A percentile compares a stretch with the other conserved stretches of the same genome.
phyloP scores from a whole-genome alignment of 257 asterid genomes.

The Fraxinus anomala region DNA sequence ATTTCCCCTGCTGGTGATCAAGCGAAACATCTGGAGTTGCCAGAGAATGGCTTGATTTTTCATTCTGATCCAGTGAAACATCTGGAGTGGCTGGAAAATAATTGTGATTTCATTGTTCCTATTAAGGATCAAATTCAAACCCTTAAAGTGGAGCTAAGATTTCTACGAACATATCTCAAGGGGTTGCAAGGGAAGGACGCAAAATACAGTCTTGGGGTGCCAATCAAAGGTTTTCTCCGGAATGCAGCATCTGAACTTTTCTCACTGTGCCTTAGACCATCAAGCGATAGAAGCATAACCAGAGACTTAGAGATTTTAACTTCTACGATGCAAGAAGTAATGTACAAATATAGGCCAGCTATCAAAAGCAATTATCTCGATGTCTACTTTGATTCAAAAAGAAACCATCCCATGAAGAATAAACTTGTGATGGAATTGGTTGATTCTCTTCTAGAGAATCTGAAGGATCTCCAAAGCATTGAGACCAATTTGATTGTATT shows the following conservation, averaged over 20 bases:
- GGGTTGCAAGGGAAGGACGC: background rate
- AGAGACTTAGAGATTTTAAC: background rate
- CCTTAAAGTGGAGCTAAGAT: background rate
- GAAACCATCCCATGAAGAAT: background rate
- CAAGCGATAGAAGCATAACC: background rate
- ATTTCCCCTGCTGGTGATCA: background rate
- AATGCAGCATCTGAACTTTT: background rate
- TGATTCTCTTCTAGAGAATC: slow-evolving; percentile 6
- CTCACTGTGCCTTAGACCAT: background rate
- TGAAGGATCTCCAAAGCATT: slow-evolving; percentile 4
- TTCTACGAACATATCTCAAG: background rate
- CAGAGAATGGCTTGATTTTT: background rate
- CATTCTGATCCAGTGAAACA: too few species aligned
- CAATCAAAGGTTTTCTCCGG: background rate
- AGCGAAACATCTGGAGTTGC: background rate
- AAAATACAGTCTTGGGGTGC: background rate
- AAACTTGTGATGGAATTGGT: background rate
- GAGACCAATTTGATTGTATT: background rate
- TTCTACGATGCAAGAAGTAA: background rate
- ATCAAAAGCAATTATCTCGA: background rate
- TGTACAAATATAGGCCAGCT: background rate
- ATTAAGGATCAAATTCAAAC: background rate
- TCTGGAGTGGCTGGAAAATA: too few species aligned
- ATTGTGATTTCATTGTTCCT: background rate
- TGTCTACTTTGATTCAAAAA: too few species aligned